These are phyloP conservation scores for Ceratorhiza oryzae-sativae DNA, from an alignment of 1,284 basidiomycete species.

Conservation along the genomic window DNA sequence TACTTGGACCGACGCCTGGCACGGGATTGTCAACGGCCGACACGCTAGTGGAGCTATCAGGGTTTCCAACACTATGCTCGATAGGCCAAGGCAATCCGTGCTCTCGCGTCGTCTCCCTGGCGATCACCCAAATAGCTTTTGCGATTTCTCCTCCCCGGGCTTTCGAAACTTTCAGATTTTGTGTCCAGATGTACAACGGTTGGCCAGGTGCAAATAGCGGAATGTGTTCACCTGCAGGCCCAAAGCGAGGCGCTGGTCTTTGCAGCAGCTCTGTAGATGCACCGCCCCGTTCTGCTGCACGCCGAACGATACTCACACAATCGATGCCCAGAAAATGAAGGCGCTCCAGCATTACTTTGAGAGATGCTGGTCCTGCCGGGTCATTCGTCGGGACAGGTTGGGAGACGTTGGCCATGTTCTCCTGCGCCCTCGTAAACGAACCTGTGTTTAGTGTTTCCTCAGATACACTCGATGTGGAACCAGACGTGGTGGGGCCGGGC, in stretches of 20 bases:
- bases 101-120: background rate
- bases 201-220: constrained; percentile 25
- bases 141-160: constrained; percentile 4
- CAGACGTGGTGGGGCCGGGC: background rate
- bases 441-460: constrained; percentile 7
- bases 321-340: constrained; percentile 11
- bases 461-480: background rate
- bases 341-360: constrained; percentile 8
- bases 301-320: constrained; percentile 18
- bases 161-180: background rate
- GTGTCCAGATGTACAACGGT: constrained; percentile 16
- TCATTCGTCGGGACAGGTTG: background rate
- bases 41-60: background rate
- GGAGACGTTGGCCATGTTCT: background rate
- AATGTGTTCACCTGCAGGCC: background rate
- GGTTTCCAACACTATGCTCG: background rate
- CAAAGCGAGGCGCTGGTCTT: background rate
- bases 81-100: background rate
- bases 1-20: background rate
- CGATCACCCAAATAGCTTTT: constrained; percentile 11
- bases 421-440: background rate
- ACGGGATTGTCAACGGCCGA: background rate
- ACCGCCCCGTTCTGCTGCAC: constrained; percentile 1
- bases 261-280: background rate
- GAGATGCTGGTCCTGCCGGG: background rate